Base-by-base conservation (phyloP, 345 rosid species). In the Hibiscus tridactylites region DNA sequence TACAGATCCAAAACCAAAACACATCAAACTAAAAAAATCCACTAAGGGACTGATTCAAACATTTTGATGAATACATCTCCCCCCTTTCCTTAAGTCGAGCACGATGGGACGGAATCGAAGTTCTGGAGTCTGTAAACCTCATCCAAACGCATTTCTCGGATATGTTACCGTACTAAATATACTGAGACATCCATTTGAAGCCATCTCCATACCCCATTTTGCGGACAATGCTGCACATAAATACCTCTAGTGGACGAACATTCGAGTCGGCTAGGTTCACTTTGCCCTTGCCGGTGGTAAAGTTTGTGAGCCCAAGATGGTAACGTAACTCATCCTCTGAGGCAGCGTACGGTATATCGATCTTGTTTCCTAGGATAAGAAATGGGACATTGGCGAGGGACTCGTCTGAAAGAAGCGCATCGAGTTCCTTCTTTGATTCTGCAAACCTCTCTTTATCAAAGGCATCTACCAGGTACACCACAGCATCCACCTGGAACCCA, bases 201-300 rank as follows among this genome's bases (percentile, higher is more conserved):
- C 92, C 96, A 66, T 90, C 90, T 0, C 96, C 92, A 37, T 90
- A 88, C 29, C 96, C 96, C 92, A 90, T 90, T 81, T 88, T 88
- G 42, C 96, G 88, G 1, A 90, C 95, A 42, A 90, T 86, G 75
- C 92, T 90, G 82, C 95, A 90, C 92, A 90, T 90, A 72, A 88
- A 90, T 47, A 90, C 96, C 77, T 90, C 93, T 7, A 88, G 74
- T 6, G 96, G 93, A 2, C 96, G 88, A 26, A 88, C 90, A 61
- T 84, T 90, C 4, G 91, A 73, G 80, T 85, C 96, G 1, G 80
- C 26, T 10, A 90, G 86, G 50, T 81, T 86, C 56, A 90, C 92
- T 78, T 80, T 85, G 61, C 92, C 96, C 61, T 90, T 90, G 3
- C 92, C 96, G 0, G 96, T 90, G 19, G 96, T 90, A 79, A 90